Base-by-base conservation (phyloP, 2,329 filamentous ascomycete genomes). In the Diaporthe australafricana region DNA sequence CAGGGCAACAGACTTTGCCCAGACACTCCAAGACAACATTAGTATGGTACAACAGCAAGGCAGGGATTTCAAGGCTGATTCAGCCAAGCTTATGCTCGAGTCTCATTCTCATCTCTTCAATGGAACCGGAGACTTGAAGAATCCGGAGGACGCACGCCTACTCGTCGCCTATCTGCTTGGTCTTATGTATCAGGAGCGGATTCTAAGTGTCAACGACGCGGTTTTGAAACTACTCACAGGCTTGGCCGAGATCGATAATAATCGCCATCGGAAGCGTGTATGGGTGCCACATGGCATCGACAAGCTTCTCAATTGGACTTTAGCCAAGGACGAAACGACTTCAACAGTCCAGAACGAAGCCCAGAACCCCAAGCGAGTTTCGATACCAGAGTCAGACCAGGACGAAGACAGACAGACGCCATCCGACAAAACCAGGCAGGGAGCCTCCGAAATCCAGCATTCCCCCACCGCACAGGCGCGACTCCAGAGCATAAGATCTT, bases 281-380 rank as follows among this genome's bases (percentile, higher is more conserved):
- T 48, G 45, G 45, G n/a, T 22, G n/a, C 45, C 45, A 22, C 45
- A n/a, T 14, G 45, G 45, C n/a, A 20, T 48, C 7, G 45, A 22
- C 45, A 48, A 48, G 45, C 45, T 48, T 20, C 45, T 48, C 22
- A 20, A 48, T 12, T 48, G 45, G 45, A 48, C 45, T 9, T 48
- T 48, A 25, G 45, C 45, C 20, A 48, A 48, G n/a, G 45, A 48
- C 45, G 45, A 48, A 48, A 48, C n/a, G n/a, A 25, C n/a, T n/a
- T n/a, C 20, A 22, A 48, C 57, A 83, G 81, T 48, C 77, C 82
- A 0, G 81, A 82, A 1, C 85, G 86, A 0, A 48, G n/a, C n/a
- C 45, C 20, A 48, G n/a, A n/a, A n/a, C n/a, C n/a, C n/a, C n/a
- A n/a, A n/a, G n/a, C n/a, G n/a, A n/a, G n/a, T n/a, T n/a, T n/a